phyloP scores from a whole-genome alignment of 129 eudicot genomes.

The Dittrichia graveolens region DNA sequence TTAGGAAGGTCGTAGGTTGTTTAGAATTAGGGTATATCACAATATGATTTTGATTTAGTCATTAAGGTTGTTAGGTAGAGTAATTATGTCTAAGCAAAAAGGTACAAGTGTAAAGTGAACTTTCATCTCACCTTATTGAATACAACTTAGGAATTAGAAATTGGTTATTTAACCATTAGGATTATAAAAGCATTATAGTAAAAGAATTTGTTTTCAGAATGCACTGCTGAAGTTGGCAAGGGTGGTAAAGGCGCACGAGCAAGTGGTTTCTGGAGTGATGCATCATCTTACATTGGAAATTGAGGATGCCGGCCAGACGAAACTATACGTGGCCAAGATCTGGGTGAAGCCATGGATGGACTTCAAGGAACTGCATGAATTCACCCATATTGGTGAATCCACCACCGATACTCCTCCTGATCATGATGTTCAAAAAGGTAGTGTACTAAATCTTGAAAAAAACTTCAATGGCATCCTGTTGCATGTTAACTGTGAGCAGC shows the following conservation, averaged over 20 bases:
- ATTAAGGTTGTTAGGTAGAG: neutral
- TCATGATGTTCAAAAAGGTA: slow-evolving; percentile 39
- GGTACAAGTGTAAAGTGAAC: neutral
- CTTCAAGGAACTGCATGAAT: slow-evolving; percentile 81
- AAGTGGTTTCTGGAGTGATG: slow-evolving; percentile 83
- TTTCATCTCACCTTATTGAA: neutral
- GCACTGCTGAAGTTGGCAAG: slow-evolving; percentile 61
- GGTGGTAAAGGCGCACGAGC: slow-evolving; percentile 77
- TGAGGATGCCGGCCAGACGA: slow-evolving; percentile 60
- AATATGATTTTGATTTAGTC: neutral
- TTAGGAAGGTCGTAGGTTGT: neutral
- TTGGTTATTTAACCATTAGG: neutral
- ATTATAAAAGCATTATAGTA: neutral
- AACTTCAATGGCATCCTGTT: neutral
- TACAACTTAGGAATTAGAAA: neutral
- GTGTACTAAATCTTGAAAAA: neutral
- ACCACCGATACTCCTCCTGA: slow-evolving; percentile 28
- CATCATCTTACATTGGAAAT: slow-evolving; percentile 82
- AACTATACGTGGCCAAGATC: slow-evolving; percentile 71
- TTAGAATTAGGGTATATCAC: neutral
- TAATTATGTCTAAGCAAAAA: neutral
- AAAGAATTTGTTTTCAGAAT: slow-evolving; percentile 37
- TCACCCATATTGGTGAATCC: slow-evolving; percentile 62
- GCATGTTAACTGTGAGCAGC: neutral
- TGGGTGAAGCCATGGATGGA: slow-evolving; percentile 92